These are phyloP conservation scores for Moniliophthora roreri DNA, from an alignment of 1,284 basidiomycete species.

Conservation along the genomic window DNA sequence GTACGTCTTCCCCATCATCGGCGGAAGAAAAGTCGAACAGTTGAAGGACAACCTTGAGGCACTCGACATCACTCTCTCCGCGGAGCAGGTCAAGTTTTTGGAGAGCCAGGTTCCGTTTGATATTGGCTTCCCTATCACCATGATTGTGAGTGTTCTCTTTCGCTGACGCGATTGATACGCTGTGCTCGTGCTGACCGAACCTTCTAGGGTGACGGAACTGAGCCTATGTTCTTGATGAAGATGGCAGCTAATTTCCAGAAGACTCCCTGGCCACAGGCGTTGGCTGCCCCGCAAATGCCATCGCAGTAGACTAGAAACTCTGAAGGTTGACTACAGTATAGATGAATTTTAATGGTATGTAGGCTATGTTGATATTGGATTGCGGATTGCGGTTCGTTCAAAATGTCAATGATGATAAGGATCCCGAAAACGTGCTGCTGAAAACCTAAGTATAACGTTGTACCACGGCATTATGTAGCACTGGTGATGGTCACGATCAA, in stretches of 20 bases:
- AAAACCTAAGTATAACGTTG: too few relatives aligned
- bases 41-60: slow-evolving; percentile 40
- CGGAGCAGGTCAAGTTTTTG: slow-evolving; percentile 36
- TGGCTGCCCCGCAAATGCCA: background rate
- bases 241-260: slow-evolving; percentile 6
- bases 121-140: slow-evolving; percentile 33
- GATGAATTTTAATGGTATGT: too few relatives aligned
- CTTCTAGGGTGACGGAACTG: slow-evolving; percentile 9
- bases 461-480: too few relatives aligned
- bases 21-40: slow-evolving; percentile 43
- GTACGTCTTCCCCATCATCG: slow-evolving; percentile 42
- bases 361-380: too few relatives aligned
- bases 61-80: slow-evolving; percentile 34
- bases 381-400: too few relatives aligned
- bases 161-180: too few relatives aligned
- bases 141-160: slow-evolving; percentile 7
- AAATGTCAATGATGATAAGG: too few relatives aligned
- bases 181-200: background rate
- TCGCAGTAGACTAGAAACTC: too few relatives aligned
- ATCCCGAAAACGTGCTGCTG: too few relatives aligned
- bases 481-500: too few relatives aligned
- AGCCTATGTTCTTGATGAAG: background rate
- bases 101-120: slow-evolving; percentile 36
- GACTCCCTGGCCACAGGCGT: slow-evolving; percentile 1
- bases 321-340: too few relatives aligned